These are phyloP conservation scores for Raffaelea deltoideospora DNA, from an alignment of 2,329 filamentous ascomycete genomes.

Conservation along the genomic window DNA sequence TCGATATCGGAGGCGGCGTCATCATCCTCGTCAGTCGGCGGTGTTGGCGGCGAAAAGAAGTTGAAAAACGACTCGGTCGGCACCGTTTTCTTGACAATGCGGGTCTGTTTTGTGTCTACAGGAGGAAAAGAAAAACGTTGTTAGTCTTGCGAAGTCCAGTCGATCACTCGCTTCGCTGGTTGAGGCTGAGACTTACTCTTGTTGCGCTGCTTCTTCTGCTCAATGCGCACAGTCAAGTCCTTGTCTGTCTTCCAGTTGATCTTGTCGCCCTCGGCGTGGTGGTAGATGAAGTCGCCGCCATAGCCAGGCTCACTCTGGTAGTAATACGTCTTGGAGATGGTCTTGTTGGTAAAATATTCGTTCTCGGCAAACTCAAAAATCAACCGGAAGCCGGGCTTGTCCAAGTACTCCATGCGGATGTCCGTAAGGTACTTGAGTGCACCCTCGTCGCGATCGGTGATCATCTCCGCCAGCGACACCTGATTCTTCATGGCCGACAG, in stretches of 20 bases:
- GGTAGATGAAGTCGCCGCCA: slow-evolving; percentile 98
- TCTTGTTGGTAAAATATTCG: slow-evolving; percentile 96
- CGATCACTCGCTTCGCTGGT: no score
- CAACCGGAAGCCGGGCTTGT: slow-evolving; percentile 92
- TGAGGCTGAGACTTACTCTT: slow-evolving; percentile 68
- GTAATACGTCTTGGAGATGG: slow-evolving; percentile 93
- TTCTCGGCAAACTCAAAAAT: slow-evolving; percentile 96
- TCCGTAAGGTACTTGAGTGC: slow-evolving; percentile 82
- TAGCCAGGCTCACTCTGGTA: slow-evolving; percentile 99
- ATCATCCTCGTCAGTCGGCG: slow-evolving; percentile 57
- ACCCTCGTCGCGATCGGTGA: slow-evolving; percentile 91
- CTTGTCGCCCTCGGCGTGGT: slow-evolving; percentile 95
- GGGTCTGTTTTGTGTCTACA: slow-evolving; percentile 98
- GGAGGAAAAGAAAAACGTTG: no score
- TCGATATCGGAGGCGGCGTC: slow-evolving; percentile 83
- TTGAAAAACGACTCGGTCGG: slow-evolving; percentile 98
- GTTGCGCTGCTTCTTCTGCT: slow-evolving; percentile 99
- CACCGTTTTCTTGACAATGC: slow-evolving; percentile 97
- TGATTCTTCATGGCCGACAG: slow-evolving; percentile 99
- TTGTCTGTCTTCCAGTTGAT: slow-evolving; percentile 92
- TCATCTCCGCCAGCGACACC: slow-evolving; percentile 91
- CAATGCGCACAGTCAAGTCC: slow-evolving; percentile 84
- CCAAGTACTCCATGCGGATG: slow-evolving; percentile 98
- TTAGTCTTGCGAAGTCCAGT: no score
- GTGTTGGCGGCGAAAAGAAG: slow-evolving; percentile 93